A percentile compares a stretch with the other conserved stretches of the same genome.
These are phyloP conservation scores for Xylaria multiplex DNA, from an alignment of 2,329 filamentous ascomycete genomes.

Conservation along the genomic window DNA sequence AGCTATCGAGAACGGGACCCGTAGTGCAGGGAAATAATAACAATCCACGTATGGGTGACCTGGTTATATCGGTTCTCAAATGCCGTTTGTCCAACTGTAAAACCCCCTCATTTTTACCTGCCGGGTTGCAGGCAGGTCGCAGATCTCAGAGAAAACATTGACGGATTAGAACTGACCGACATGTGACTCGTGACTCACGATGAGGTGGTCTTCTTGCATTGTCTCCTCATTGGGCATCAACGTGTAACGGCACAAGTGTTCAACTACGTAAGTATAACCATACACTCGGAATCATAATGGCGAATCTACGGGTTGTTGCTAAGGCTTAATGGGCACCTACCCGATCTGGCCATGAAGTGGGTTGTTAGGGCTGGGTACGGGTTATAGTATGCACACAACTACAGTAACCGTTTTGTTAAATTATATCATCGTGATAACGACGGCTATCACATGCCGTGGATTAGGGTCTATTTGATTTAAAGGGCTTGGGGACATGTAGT, in stretches of 20 bases:
- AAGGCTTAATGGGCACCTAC: constrained; percentile 11
- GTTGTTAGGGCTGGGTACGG: constrained; percentile 34
- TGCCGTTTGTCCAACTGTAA: constrained; percentile 13
- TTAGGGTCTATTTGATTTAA: neutral
- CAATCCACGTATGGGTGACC: neutral
- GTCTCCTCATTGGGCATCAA: constrained; percentile 31
- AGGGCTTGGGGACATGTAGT: too few relatives aligned
- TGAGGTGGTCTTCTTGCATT: constrained; percentile 29
- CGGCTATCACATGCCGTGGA: constrained; percentile 14
- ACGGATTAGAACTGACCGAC: constrained; percentile 11
- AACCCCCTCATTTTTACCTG: constrained; percentile 16
- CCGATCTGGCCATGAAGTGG: constrained; percentile 20
- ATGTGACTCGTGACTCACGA: constrained; percentile 33
- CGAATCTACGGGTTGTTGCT: neutral
- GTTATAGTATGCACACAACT: constrained; percentile 24
- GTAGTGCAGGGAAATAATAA: constrained; percentile 4
- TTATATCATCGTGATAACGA: constrained; percentile 14
- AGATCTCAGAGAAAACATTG: constrained; percentile 12
- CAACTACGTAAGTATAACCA: constrained; percentile 7
- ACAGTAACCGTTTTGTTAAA: constrained; percentile 6
- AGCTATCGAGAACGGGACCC: constrained; percentile 12
- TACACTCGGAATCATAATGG: constrained; percentile 7
- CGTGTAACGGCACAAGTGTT: constrained; percentile 1
- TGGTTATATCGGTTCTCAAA: constrained; percentile 12
- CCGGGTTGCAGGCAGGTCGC: constrained; percentile 29